Evolutionary conservation across 495 filamentous ascomycete species (phyloP), one percentile per base, ranked within the genome.

Genomic region (Penicillium simplicissimum): DNA sequence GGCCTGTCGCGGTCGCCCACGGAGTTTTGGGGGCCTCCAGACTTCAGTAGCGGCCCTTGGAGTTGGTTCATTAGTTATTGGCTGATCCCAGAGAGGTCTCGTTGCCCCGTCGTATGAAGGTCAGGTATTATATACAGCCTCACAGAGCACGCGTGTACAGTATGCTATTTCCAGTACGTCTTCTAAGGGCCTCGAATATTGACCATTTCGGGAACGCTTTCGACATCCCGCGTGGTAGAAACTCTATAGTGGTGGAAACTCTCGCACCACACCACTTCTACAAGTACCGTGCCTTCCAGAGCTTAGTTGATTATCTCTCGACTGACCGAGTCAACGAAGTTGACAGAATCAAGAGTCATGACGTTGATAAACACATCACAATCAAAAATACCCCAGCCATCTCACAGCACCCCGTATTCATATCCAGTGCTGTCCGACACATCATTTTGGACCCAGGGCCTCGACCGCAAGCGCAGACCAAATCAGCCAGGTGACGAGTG

Each of bases 1-100:
- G 60, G 62, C 62, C 65, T 68, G 62, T 67, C 38, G 60, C 33
- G 35, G 59, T 62, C 58, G 59, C 59, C 62, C 63, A 38, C 56
- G 19, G 21, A 55, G 52, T 4, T 23, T 10, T 55, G 17, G 28
- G 28, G 10, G 34, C 21, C 21, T 13, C 19, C 35, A 7, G 23
- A 25, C 23, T 25, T 3, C 23, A 55, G 36, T 35, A 10, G 51
- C 48, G 48, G 48, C 25, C 48, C 28, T 17, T 17, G 47, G 6
- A 49, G 15, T 28, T 14, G 28, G 25, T 34, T 28, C 13, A 13
- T 52, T 52, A 8, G n/a, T 34, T 34, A 52, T 52, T 52, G 45
- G 45, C 17, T 48, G 31, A 23, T 10, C n/a, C 25, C 25, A 3
- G 8, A n/a, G 31, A 15, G n/a, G n/a, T 3, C 31, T 25, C 28